Conservation (phyloP, 2,329 filamentous ascomycete genomes). For the Thielaviopsis ethacetica region DNA sequence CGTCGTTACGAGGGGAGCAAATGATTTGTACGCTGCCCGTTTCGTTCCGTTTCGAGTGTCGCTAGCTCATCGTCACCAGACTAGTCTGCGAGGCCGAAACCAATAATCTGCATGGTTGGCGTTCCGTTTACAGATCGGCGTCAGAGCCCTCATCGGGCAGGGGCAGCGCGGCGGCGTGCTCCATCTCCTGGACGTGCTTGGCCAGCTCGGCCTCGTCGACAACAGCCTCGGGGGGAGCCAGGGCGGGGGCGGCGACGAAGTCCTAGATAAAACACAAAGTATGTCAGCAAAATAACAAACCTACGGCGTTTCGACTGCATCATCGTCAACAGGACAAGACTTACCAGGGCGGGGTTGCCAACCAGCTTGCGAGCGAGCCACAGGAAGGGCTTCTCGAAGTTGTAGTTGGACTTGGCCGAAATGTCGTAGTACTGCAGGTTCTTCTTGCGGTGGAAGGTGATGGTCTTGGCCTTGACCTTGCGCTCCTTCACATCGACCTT, state of each 20-base stretch:
- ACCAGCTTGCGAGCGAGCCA: conserved; percentile 98
- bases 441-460: conserved; percentile 99
- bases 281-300: conserved; percentile 17
- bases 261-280: conserved; percentile 38
- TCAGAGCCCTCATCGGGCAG: conserved; percentile 91
- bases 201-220: conserved; percentile 72
- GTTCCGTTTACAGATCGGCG: conserved; percentile 39
- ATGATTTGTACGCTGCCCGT: conserved; percentile 1
- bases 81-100: conserved; percentile 8
- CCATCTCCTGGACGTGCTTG: conserved; percentile 81
- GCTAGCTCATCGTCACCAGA: conserved; percentile 11
- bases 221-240: conserved; percentile 81
- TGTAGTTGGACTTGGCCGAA: conserved; percentile 99
- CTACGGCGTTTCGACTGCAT: not conserved
- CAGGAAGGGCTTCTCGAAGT: conserved; percentile 99
- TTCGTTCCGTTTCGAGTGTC: conserved; percentile 12
- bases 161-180: conserved; percentile 59
- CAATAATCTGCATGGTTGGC: conserved; percentile 7
- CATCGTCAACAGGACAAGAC: conserved; percentile 20
- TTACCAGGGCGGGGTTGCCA: conserved; percentile 72
- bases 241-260: conserved; percentile 87
- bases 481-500: conserved; percentile 99
- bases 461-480: conserved; percentile 99
- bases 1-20: conserved; percentile 9
- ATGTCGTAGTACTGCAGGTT: conserved; percentile 99